Percentiles rank a stretch among this genome's conserved stretches.
Conservation (phyloP, 176 grass and related monocot genomes). For the Carex myosuroides region DNA sequence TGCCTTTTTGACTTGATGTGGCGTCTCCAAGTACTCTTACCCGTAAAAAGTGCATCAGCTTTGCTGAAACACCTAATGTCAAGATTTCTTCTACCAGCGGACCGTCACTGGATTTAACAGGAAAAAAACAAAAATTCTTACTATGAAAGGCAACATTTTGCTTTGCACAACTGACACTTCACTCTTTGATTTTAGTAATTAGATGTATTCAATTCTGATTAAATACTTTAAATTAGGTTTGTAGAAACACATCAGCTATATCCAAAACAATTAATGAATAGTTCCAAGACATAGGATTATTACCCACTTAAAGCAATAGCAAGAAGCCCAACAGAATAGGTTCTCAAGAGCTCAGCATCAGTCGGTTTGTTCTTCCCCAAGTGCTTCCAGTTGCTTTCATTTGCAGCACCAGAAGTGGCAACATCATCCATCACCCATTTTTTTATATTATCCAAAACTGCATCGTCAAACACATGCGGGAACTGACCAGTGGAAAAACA, state of each 20-base stretch:
- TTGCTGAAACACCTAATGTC: constrained; percentile 65
- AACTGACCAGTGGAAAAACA: constrained; percentile 43
- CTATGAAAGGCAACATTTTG: background rate
- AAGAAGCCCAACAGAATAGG: constrained; percentile 77
- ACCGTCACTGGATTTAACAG: constrained; percentile 36
- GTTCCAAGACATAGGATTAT: background rate
- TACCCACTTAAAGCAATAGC: constrained; percentile 75
- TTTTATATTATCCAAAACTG: constrained; percentile 72
- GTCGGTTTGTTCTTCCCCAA: constrained; percentile 58
- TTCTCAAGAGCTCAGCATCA: constrained; percentile 61
- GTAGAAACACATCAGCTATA: background rate
- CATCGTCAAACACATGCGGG: constrained; percentile 70
- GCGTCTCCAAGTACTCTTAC: constrained; percentile 58
- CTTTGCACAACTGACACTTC: background rate
- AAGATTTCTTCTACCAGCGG: constrained; percentile 77
- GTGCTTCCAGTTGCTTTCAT: constrained; percentile 53
- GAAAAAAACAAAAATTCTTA: constrained; percentile 4
- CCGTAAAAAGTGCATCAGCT: constrained; percentile 86
- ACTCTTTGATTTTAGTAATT: background rate
- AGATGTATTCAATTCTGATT: background rate
- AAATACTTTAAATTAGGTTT: background rate
- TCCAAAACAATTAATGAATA: background rate
- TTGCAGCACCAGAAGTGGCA: constrained; percentile 23
- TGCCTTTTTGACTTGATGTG: constrained; percentile 48
- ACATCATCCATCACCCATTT: constrained; percentile 58